Evolutionary conservation across 495 filamentous ascomycete genomes (phyloP).

Genomic region (Penicillium paxilli): DNA sequence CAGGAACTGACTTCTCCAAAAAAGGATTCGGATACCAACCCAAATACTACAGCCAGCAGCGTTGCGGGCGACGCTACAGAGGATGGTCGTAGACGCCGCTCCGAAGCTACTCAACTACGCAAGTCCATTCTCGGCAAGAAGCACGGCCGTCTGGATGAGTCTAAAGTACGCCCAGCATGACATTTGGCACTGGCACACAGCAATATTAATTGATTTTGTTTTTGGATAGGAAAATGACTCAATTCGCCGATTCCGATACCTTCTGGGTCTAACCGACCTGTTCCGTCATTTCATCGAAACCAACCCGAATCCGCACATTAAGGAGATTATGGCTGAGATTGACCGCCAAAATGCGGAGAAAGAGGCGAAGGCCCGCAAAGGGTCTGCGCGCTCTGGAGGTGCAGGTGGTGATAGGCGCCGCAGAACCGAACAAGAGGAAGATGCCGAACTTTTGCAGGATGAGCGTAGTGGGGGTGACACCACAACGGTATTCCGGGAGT

Average conservation of each 20-base stretch:
- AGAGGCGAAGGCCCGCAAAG: slow-evolving; percentile 67
- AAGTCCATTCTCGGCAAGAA: slow-evolving; percentile 94
- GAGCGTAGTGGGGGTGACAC: slow-evolving; percentile 84
- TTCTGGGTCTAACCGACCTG: slow-evolving; percentile 92
- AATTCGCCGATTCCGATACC: slow-evolving; percentile 90
- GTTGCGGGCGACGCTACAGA: slow-evolving; percentile 67
- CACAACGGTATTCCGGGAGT: slow-evolving; percentile 89
- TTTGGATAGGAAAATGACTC: slow-evolving; percentile 86
- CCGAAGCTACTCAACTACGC: slow-evolving; percentile 81
- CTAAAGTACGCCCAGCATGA: slow-evolving; percentile 64
- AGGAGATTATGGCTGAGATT: slow-evolving; percentile 89
- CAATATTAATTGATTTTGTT: background rate
- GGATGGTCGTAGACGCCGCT: slow-evolving; percentile 83
- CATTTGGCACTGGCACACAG: background rate
- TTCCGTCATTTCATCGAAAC: slow-evolving; percentile 99
- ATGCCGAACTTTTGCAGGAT: slow-evolving; percentile 90
- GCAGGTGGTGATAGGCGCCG: slow-evolving; percentile 78
- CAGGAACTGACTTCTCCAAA: slow-evolving; percentile 1
- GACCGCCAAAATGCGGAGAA: slow-evolving; percentile 84
- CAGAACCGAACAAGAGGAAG: slow-evolving; percentile 95
- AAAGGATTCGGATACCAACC: slow-evolving; percentile 87
- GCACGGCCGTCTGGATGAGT: slow-evolving; percentile 83
- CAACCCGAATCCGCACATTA: slow-evolving; percentile 88
- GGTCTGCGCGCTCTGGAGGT: slow-evolving; percentile 74
- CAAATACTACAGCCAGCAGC: slow-evolving; percentile 88